phyloP scores from a whole-genome alignment of 495 filamentous ascomycete genomes.

The Penicillium psychrofluorescens region DNA sequence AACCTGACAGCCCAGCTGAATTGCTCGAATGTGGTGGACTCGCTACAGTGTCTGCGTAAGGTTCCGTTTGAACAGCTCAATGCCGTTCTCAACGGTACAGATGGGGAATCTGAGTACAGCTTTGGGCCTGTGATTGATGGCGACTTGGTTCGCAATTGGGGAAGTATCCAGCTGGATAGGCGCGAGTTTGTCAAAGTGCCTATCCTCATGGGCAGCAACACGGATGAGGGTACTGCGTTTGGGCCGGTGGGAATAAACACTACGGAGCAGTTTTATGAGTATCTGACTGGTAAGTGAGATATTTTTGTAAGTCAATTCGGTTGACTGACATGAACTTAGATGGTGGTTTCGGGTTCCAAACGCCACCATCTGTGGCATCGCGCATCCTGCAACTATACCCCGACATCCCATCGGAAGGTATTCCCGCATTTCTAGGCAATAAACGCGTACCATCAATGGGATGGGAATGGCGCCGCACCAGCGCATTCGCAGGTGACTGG shows the following conservation, averaged over 20 bases:
- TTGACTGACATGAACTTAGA: slow-evolving; percentile 2
- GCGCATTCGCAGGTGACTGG: slow-evolving; percentile 47
- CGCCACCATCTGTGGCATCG: slow-evolving; percentile 23
- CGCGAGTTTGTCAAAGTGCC: slow-evolving; percentile 41
- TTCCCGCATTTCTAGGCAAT: slow-evolving; percentile 37
- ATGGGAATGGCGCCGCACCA: slow-evolving; percentile 43
- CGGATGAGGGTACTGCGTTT: slow-evolving; percentile 43
- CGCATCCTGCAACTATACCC: slow-evolving; percentile 43
- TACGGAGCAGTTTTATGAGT: slow-evolving; percentile 35
- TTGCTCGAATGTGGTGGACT: slow-evolving; percentile 29
- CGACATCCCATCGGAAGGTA: slow-evolving; percentile 37
- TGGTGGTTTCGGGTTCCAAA: slow-evolving; percentile 22
- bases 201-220: slow-evolving; percentile 39
- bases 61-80: slow-evolving; percentile 38
- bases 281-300: slow-evolving; percentile 26
- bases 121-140: slow-evolving; percentile 44
- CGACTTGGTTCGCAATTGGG: slow-evolving; percentile 36
- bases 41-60: slow-evolving; percentile 39
- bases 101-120: slow-evolving; percentile 21
- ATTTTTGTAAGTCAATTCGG: not conserved
- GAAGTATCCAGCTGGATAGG: slow-evolving; percentile 23
- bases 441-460: slow-evolving; percentile 28
- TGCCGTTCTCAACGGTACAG: slow-evolving; percentile 27
- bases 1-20: slow-evolving; percentile 26
- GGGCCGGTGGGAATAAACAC: slow-evolving; percentile 38